Conservation (phyloP, 2,329 filamentous ascomycete species). For the Shiraia sp. region DNA sequence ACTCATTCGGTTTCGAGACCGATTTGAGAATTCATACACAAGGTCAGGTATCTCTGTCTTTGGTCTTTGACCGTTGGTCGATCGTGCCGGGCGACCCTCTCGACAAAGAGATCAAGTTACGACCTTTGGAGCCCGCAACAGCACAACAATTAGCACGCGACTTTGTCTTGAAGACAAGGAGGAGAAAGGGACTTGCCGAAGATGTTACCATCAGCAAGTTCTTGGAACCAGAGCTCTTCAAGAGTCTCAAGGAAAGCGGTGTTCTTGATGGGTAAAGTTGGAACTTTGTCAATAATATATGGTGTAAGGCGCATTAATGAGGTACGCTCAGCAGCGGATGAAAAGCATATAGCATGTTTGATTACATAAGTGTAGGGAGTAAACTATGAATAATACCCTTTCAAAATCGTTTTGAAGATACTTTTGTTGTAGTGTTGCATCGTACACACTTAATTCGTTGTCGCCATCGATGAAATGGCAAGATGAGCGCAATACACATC, state of each 20-base stretch:
- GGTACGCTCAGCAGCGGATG: background rate
- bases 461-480: too few relatives aligned
- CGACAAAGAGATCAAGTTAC: slow-evolving; percentile 79
- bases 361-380: background rate
- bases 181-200: slow-evolving; percentile 91
- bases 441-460: too few relatives aligned
- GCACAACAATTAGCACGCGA: slow-evolving; percentile 90
- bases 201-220: slow-evolving; percentile 97
- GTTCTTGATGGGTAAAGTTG: slow-evolving; percentile 66
- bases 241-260: slow-evolving; percentile 83
- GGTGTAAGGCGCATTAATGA: slow-evolving; percentile 9
- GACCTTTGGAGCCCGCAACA: slow-evolving; percentile 83
- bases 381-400: background rate
- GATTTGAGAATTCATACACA: slow-evolving; percentile 95
- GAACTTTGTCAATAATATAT: slow-evolving; percentile 12
- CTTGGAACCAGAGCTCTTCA: slow-evolving; percentile 90
- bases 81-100: slow-evolving; percentile 95
- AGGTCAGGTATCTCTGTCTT: slow-evolving; percentile 83
- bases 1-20: slow-evolving; percentile 97
- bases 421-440: too few relatives aligned
- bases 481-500: too few relatives aligned
- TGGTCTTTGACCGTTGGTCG: slow-evolving; percentile 95
- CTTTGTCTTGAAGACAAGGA: slow-evolving; percentile 93
- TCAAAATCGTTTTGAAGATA: background rate
- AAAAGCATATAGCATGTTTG: slow-evolving; percentile 3